Percentiles rank a stretch among this genome's conserved stretches.
Conservation (phyloP, 306 rosid genomes). For the Phaseolus lunatus region DNA sequence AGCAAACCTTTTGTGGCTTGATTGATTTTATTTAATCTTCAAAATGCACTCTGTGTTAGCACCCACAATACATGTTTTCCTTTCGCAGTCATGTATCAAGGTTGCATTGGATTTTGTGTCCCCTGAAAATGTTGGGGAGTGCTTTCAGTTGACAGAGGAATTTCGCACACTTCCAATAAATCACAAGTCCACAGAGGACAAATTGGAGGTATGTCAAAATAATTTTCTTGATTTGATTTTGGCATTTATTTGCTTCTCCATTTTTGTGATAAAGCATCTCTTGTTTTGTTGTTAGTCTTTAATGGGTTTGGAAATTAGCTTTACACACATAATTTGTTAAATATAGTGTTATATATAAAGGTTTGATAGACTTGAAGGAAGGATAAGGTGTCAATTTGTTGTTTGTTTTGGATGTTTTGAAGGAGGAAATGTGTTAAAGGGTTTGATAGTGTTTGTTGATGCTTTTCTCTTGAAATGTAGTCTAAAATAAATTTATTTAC, state of each 20-base stretch:
- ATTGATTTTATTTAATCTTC: constrained; percentile 18
- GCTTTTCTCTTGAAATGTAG: not conserved
- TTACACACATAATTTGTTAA: not conserved
- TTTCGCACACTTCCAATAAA: constrained; percentile 76
- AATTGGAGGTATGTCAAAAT: constrained; percentile 66
- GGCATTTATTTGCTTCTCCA: not conserved
- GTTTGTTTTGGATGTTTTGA: constrained; percentile 6
- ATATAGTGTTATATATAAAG: not conserved
- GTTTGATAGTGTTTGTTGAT: not conserved
- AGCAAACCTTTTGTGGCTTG: not conserved
- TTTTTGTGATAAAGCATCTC: not conserved
- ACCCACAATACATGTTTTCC: not conserved
- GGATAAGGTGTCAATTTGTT: not conserved
- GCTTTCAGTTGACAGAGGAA: constrained; percentile 77
- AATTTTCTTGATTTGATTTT: not conserved
- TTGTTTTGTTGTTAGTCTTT: constrained; percentile 7
- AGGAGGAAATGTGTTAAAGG: not conserved
- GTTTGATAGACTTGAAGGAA: not conserved
- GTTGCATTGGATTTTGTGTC: constrained; percentile 90
- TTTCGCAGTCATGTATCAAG: constrained; percentile 82
- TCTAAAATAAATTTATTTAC: not conserved
- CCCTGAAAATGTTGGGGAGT: constrained; percentile 83
- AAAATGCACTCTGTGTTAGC: not conserved
- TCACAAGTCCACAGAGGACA: constrained; percentile 79
- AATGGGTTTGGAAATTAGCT: not conserved